These are phyloP conservation scores for Nepenthes alata DNA, from an alignment of 179 eudicot species.

Conservation along the genomic window DNA sequence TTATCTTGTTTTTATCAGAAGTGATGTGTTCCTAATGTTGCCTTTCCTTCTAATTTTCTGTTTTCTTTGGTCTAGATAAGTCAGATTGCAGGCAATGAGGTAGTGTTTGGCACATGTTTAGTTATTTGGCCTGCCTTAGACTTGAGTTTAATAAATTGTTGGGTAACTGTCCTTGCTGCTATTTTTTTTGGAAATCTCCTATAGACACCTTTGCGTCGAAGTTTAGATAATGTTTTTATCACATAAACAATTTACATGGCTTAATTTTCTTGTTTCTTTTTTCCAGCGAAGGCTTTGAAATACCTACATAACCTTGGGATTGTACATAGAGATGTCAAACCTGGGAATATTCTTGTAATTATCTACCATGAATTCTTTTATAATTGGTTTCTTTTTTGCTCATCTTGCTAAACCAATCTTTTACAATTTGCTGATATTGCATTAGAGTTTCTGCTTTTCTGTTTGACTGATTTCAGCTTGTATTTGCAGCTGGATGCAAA, in stretches of 20 bases:
- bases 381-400: background rate
- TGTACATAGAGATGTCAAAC: slow-evolving; percentile 93
- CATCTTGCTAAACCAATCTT: background rate
- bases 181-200: too few relatives aligned
- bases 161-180: too few relatives aligned
- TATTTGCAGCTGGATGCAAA: slow-evolving; percentile 58
- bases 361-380: slow-evolving; percentile 11
- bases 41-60: too few relatives aligned
- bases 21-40: too few relatives aligned
- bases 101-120: background rate
- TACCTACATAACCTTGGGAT: slow-evolving; percentile 78
- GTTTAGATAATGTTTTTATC: background rate
- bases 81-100: background rate
- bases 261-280: slow-evolving; percentile 10
- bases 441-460: slow-evolving; percentile 1
- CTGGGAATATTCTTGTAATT: slow-evolving; percentile 91
- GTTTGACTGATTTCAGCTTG: slow-evolving; percentile 6
- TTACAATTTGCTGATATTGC: background rate
- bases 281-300: slow-evolving; percentile 74
- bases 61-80: background rate
- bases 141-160: too few relatives aligned
- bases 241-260: background rate
- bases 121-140: too few relatives aligned
- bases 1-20: background rate
- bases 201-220: too few relatives aligned